Conservation (phyloP, 164 flowering plant genomes). For the Sextonia rubra region DNA sequence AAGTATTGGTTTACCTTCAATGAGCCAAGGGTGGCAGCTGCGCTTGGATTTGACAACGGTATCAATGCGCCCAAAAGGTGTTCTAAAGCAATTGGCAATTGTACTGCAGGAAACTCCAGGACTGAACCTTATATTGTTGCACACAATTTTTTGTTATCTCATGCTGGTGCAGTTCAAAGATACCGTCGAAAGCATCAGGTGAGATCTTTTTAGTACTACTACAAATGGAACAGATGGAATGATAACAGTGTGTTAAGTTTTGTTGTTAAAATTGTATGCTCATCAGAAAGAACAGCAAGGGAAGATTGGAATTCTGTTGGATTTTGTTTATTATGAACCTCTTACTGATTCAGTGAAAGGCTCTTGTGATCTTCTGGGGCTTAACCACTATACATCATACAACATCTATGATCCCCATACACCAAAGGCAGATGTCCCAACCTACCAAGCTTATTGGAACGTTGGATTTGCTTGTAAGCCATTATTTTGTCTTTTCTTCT, state of each 20-base stretch:
- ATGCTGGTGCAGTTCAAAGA: constrained; percentile 62
- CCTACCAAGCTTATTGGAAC: constrained; percentile 20
- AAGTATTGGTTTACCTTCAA: constrained; percentile 78
- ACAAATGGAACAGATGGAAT: background rate
- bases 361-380: constrained; percentile 20
- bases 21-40: constrained; percentile 75
- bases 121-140: constrained; percentile 76
- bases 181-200: constrained; percentile 62
- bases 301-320: constrained; percentile 64
- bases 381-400: constrained; percentile 23
- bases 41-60: constrained; percentile 69
- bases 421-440: background rate
- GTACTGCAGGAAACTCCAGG: constrained; percentile 58
- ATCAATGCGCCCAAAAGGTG: constrained; percentile 66
- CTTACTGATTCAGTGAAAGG: constrained; percentile 37
- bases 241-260: background rate
- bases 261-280: background rate
- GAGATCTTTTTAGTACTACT: background rate
- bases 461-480: constrained; percentile 20
- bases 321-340: constrained; percentile 77
- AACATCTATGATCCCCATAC: constrained; percentile 16
- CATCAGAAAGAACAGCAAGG: constrained; percentile 56
- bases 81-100: constrained; percentile 52
- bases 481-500: background rate
- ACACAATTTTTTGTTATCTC: constrained; percentile 58